These are phyloP conservation scores for Diplogelasinospora grovesii DNA, from an alignment of 495 filamentous ascomycete genomes.

Conservation along the genomic window DNA sequence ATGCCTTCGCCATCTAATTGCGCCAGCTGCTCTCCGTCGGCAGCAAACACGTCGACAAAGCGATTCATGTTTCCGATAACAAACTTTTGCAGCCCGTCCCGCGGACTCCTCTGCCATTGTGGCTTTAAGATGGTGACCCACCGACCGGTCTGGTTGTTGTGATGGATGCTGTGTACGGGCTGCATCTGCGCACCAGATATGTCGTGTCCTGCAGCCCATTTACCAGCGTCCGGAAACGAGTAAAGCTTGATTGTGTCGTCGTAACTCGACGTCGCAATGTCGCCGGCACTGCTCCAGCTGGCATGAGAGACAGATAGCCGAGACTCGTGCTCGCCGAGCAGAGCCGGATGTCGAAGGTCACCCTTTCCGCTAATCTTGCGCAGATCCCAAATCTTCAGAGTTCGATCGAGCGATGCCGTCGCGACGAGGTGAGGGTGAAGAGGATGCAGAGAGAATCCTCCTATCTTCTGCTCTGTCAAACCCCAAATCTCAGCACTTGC, in stretches of 20 bases:
- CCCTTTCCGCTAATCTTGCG: slow-evolving; percentile 63
- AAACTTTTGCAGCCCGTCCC: slow-evolving; percentile 73
- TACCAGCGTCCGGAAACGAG: slow-evolving; percentile 57
- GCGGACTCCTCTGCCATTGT: slow-evolving; percentile 81
- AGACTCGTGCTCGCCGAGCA: slow-evolving; percentile 76
- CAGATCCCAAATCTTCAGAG: slow-evolving; percentile 86
- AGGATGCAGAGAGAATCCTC: slow-evolving; percentile 82
- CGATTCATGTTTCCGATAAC: slow-evolving; percentile 97
- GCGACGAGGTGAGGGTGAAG: slow-evolving; percentile 72
- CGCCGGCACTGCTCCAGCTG: slow-evolving; percentile 72
- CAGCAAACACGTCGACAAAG: slow-evolving; percentile 84
- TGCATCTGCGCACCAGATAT: slow-evolving; percentile 56
- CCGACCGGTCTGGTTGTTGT: slow-evolving; percentile 93
- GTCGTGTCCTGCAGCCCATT: slow-evolving; percentile 57
- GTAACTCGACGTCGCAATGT: slow-evolving; percentile 86
- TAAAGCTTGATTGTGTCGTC: slow-evolving; percentile 95
- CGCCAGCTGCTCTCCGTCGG: slow-evolving; percentile 77
- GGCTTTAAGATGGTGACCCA: slow-evolving; percentile 76
- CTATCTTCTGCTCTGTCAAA: slow-evolving; percentile 92
- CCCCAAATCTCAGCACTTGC: slow-evolving; percentile 57
- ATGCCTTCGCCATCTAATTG: slow-evolving; percentile 85
- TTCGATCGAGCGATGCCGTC: slow-evolving; percentile 85
- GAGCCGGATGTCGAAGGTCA: slow-evolving; percentile 45
- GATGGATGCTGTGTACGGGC: slow-evolving; percentile 61
- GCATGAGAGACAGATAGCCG: slow-evolving; percentile 85